Conservation (phyloP, 345 rosid species). For the Eucalyptus fibrosa region DNA sequence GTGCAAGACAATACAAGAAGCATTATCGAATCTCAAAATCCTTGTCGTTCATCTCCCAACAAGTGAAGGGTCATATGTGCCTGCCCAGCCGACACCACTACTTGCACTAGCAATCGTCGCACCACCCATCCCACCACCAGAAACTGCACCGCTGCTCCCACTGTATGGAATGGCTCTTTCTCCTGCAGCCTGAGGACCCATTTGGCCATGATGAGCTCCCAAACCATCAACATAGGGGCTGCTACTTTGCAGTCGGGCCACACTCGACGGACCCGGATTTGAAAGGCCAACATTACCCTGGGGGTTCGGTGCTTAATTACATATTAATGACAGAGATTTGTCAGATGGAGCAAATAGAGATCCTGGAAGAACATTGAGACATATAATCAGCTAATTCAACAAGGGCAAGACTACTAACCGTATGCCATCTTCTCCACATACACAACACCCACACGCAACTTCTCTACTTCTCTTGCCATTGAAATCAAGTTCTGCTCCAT, state of each 20-base stretch:
- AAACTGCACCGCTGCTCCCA: conserved; percentile 1
- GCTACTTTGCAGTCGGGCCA: background rate
- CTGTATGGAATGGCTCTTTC: conserved; percentile 7
- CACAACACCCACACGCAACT: conserved; percentile 31
- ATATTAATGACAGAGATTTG: background rate
- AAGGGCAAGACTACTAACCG: conserved; percentile 10
- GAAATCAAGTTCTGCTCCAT: conserved; percentile 52
- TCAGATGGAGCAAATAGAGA: background rate
- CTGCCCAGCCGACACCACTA: conserved; percentile 4
- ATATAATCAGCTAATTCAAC: background rate
- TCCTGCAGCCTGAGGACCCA: background rate
- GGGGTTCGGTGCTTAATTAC: conserved; percentile 7
- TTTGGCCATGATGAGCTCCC: conserved; percentile 3
- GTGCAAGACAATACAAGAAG: background rate
- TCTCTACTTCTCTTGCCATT: conserved; percentile 61
- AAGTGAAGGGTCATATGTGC: conserved; percentile 13
- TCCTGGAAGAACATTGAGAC: background rate
- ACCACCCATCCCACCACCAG: background rate
- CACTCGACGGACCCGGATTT: conserved; percentile 7
- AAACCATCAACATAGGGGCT: conserved; percentile 11
- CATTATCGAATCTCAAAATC: background rate
- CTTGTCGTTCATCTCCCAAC: background rate
- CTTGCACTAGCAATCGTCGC: background rate
- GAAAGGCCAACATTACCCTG: conserved; percentile 4
- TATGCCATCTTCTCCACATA: conserved; percentile 21